Evolutionary conservation across 164 flowering plant species (phyloP).

Genomic region (Umbellularia californica): DNA sequence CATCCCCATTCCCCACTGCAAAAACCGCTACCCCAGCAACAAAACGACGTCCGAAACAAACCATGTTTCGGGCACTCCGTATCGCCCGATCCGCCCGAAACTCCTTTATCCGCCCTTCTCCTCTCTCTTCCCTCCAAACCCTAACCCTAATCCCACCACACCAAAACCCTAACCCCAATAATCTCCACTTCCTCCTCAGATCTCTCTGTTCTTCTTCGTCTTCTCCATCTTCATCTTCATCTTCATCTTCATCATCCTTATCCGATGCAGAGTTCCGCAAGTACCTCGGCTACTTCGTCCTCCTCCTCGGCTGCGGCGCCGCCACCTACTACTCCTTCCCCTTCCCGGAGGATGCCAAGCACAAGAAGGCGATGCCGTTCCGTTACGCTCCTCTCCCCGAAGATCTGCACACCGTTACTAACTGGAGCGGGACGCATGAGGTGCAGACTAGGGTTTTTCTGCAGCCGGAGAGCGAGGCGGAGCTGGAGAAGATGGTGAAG

Average conservation of each 20-base stretch:
- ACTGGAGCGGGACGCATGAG: conserved; percentile 99
- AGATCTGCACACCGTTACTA: conserved; percentile 90
- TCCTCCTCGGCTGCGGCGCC: conserved; percentile 67
- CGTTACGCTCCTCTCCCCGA: conserved; percentile 92
- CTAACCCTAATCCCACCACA: conserved; percentile 12
- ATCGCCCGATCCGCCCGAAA: conserved; percentile 31
- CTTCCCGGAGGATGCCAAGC: conserved; percentile 73
- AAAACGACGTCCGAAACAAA: neutral
- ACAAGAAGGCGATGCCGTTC: conserved; percentile 86
- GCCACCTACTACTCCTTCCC: conserved; percentile 99
- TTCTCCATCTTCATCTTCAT: conserved; percentile 27
- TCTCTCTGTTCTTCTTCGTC: conserved; percentile 26
- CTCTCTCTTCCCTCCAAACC: conserved; percentile 7
- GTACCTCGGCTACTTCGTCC: conserved; percentile 79
- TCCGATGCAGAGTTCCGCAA: conserved; percentile 68
- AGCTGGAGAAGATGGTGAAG: conserved; percentile 60
- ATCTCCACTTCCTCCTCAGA: conserved; percentile 17
- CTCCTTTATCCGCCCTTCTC: conserved; percentile 9
- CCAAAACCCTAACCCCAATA: conserved; percentile 20
- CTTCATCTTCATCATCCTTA: conserved; percentile 34
- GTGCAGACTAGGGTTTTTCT: conserved; percentile 72
- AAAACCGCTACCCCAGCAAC: no score
- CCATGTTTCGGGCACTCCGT: conserved; percentile 40
- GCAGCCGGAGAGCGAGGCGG: conserved; percentile 67
- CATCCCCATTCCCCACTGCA: no score